Evolutionary conservation across 2,329 filamentous ascomycete genomes (phyloP).

Genomic region (Cladosporium oxysporum): DNA sequence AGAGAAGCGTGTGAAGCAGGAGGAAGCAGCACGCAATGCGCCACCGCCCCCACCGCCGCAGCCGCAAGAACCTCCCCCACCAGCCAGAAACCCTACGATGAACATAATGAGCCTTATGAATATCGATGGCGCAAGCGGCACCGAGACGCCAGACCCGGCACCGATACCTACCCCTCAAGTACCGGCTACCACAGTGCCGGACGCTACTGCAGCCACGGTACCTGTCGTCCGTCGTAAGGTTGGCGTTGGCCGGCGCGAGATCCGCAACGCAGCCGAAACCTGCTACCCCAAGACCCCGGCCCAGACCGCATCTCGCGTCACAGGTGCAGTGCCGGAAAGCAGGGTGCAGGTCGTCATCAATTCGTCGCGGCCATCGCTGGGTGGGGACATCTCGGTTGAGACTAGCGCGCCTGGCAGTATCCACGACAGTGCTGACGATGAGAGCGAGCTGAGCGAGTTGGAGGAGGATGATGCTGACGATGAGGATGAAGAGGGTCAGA

Average conservation of each 20-base stretch:
- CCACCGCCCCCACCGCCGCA: slow-evolving; percentile 25
- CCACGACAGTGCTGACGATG: slow-evolving; percentile 56
- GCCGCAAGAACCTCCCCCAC: slow-evolving; percentile 23
- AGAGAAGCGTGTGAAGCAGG: slow-evolving; percentile 30
- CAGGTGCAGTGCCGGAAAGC: slow-evolving; percentile 16
- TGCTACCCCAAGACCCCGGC: slow-evolving; percentile 45
- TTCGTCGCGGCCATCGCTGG: slow-evolving; percentile 21
- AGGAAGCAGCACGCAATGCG: slow-evolving; percentile 30
- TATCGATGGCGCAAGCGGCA: slow-evolving; percentile 33
- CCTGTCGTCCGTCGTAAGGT: slow-evolving; percentile 48
- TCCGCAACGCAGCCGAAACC: slow-evolving; percentile 60
- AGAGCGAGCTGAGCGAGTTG: slow-evolving; percentile 57
- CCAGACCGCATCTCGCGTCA: slow-evolving; percentile 21
- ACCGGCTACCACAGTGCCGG: slow-evolving; percentile 15
- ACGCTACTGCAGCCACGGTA: slow-evolving; percentile 19
- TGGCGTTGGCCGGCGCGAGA: slow-evolving; percentile 60
- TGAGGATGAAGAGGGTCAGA: slow-evolving; percentile 13
- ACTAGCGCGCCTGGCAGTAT: slow-evolving; percentile 60
- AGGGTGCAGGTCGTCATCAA: slow-evolving; percentile 35
- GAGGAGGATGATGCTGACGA: slow-evolving; percentile 32
- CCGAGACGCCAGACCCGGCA: slow-evolving; percentile 11
- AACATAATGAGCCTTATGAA: slow-evolving; percentile 39
- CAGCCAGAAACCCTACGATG: slow-evolving; percentile 35
- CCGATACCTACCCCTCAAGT: slow-evolving; percentile 25
- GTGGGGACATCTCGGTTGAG: slow-evolving; percentile 39